Base-by-base conservation (phyloP, 176 grass and related monocot genomes). In the Oryza longistaminata region DNA sequence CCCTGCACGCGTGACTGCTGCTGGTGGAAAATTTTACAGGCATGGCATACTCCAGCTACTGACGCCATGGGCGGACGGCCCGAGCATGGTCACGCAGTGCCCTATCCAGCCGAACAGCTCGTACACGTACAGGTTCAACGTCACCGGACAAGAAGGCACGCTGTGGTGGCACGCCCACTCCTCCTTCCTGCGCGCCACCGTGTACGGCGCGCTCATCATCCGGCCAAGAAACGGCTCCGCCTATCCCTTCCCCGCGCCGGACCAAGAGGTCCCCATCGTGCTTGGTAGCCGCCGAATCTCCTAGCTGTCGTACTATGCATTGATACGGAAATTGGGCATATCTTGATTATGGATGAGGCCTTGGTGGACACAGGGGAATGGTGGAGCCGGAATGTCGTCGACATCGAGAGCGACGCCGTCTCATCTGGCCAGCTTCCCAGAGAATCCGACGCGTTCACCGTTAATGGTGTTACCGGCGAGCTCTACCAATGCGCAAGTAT, bases 141-240 rank as follows among this genome's bases (percentile, higher is more conserved):
- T 96, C 4, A 85, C 88, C 9, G 87, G 85, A 14, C 91, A 96
- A 64, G 89, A 91, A 44, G 91, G 94, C 78, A 96, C 94, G 40
- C 78, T 96, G 80, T 96, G 94, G 94, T 96, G 94, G 94, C 94
- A 96, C 85, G 91, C 91, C 0, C 94, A 96, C 83, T 77, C 80
- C 52, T 85, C 87, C 64, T 79, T 78, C 40, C 82, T 92, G 4
- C 87, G 91, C 82, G 85, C 94, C 35, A 97, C 94, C 6, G 89
- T 97, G 65, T 65, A 97, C 60, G 94, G 94, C 3, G 85, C 94
- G 3, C 71, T 97, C 69, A 82, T 97, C 80, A 53, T 97, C 90
- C 27, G 83, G 22, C 94, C 94, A 0, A 81, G 19, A 12, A 39
- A 19, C 16, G 87, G 87, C 66, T 64, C 73, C 66, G 24, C 91